Base-by-base conservation (phyloP, 805 yeast genomes). In the Ogataea minuta region DNA sequence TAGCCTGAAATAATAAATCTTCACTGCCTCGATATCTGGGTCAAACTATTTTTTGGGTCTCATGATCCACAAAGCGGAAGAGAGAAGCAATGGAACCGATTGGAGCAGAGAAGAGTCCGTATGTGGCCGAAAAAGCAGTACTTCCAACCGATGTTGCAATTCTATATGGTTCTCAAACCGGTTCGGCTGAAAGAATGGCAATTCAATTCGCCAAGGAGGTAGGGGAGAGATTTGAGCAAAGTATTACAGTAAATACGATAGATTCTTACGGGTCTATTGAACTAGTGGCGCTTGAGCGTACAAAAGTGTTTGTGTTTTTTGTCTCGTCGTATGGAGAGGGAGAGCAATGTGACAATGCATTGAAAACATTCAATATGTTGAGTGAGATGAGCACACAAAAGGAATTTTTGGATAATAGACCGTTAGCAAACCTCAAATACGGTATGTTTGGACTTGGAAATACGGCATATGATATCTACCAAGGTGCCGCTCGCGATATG, bases 241-340 rank as follows among this genome's bases (percentile, higher is more conserved):
- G 74, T 52, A 75, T 84, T 3, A 72, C 84, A 77, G 48, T 42
- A 73, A 77, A 81, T 4, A 95, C 85, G 58, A 70, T 85, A 36
- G 91, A 85, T 30, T 84, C 82, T 52, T 86, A 79, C 56, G 93
- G 84, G 48, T 77, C 71, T 52, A 89, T 84, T 23, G 74, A 76
- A 48, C 67, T 87, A 39, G 77, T 76, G 52, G 76, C 75, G 28
- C 58, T 85, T 44, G 73, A 79, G 11, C 64, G 64, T 9, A 72
- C 74, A 42, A 25, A 19, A 5, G 14, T 52, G 2, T 59, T 64
- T 20, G 62, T 72, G 36, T 80, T 90, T 54, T 73, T 90, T 54
- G 67, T 91, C 57, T 88, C 97, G 19, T 84, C 96, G 6, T 89
- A 90, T 56, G 98, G 98, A 46, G 97, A 91, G 63, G 98, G 98